Conservation (phyloP, 2,329 filamentous ascomycete species). For the Aspergillus ustus region DNA sequence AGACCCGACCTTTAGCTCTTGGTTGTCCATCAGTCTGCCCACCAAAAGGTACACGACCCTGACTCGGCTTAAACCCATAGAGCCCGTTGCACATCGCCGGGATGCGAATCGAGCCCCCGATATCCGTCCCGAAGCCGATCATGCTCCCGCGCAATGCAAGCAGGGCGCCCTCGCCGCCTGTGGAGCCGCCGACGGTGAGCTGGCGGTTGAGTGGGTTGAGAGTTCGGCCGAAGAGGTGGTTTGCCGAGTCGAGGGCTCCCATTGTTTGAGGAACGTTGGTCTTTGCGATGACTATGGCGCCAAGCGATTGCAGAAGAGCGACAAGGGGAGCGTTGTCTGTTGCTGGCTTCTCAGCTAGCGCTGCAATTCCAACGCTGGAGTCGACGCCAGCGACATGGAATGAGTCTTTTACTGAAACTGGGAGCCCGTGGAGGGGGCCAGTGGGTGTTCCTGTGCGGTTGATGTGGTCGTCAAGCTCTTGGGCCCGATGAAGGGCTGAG, state of each 20-base stretch:
- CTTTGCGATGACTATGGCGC: constrained; percentile 71
- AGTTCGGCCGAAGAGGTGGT: constrained; percentile 65
- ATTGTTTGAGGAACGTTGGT: constrained; percentile 69
- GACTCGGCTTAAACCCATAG: constrained; percentile 57
- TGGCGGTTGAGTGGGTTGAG: constrained; percentile 67
- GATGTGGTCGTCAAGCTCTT: constrained; percentile 53
- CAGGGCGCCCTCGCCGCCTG: constrained; percentile 67
- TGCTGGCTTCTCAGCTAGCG: constrained; percentile 64
- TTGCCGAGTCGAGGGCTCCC: constrained; percentile 61
- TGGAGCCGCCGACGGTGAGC: constrained; percentile 66
- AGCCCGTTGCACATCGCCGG: constrained; percentile 57
- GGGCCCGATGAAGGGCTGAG: constrained; percentile 53
- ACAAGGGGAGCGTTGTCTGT: constrained; percentile 61
- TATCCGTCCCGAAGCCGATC: constrained; percentile 67
- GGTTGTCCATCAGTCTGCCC: constrained; percentile 53
- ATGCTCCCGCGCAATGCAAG: constrained; percentile 62
- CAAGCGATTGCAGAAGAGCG: constrained; percentile 61
- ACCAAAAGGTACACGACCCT: constrained; percentile 55
- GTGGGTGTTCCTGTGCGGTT: constrained; percentile 46
- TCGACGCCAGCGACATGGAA: constrained; percentile 55
- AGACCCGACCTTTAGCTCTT: constrained; percentile 53
- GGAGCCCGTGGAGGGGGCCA: constrained; percentile 67
- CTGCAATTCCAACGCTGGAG: constrained; percentile 61
- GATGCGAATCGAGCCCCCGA: constrained; percentile 54
- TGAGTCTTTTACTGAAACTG: constrained; percentile 57